Evolutionary conservation across 352 stramenopile species (phyloP), one percentile per base, ranked within the genome.

Genomic region (Phytophthora pinifolia): DNA sequence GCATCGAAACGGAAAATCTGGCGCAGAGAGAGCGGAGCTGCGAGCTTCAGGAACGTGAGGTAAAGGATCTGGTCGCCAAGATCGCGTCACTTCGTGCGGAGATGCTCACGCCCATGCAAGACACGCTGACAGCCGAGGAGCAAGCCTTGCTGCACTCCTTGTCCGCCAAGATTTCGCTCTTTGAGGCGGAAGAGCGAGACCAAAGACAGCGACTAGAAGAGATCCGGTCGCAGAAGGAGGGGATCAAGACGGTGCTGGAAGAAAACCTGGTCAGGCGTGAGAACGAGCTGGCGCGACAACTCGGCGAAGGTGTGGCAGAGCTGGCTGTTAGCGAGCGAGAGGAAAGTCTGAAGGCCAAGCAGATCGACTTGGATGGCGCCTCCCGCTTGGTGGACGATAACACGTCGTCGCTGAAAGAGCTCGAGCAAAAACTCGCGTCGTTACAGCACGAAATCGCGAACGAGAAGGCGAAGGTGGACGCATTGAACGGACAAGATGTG

Each of bases 221-320:
- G 30, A 68, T 97, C n/a, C 84, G 85, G 6, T 83, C 78, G 9
- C 83, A 92, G 47, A 92, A 95, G 34, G 83, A 97, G 29, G 78
- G 79, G 10, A 76, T 98, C 14, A 76, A 96, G 54, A 93, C 88
- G 14, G 74, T 98, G 38, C 66, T 99, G 8, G 76, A 86, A 42
- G 82, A 98, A 57, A 98, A 98, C 63, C 72, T 99, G 20, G 59
- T 97, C 20, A 89, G 86, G 59, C 83, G 94, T 35, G 79, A 86
- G 35, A 80, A 72, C 41, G 86, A 95, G 55, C 56, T 95, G 29
- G 56, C 53, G 4, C 58, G 64, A 13, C 74, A 88, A 35, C 65
- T 93, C 43, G 79, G 71, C 14, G 67, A 87, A 63, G 79, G 78
- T 27, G 55, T 88, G 59, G 81, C 83, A 49, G 83, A 73, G 17